These are phyloP conservation scores for Aplosporella prunicola DNA, from an alignment of 2,329 filamentous ascomycete species.

Conservation along the genomic window DNA sequence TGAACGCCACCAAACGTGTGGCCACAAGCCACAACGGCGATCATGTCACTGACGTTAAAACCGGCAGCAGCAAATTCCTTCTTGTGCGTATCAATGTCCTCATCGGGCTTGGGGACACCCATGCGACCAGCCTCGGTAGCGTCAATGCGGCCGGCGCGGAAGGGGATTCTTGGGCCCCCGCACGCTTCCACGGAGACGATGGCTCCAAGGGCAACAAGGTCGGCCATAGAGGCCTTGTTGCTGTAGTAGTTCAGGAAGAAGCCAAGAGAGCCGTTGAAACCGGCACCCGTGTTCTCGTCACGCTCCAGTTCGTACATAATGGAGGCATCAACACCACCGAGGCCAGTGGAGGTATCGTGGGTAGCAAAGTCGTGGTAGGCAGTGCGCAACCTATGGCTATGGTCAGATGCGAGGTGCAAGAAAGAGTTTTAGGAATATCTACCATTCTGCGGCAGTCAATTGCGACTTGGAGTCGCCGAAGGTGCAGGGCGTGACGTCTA, in stretches of 20 bases:
- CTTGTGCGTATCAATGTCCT: slow-evolving; percentile 6
- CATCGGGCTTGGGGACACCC: slow-evolving; percentile 7
- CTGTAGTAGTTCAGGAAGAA: slow-evolving; percentile 3
- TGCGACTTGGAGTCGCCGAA: no score
- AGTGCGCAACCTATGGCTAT: slow-evolving; percentile 6
- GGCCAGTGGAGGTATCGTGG: slow-evolving; percentile 1
- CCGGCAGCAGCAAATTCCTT: slow-evolving; percentile 6
- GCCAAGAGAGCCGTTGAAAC: slow-evolving; percentile 6
- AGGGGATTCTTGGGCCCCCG: background rate
- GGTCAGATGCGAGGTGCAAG: background rate
- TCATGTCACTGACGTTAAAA: slow-evolving; percentile 10
- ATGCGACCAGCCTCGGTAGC: slow-evolving; percentile 3
- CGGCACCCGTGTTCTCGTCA: slow-evolving; percentile 6
- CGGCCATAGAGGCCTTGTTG: slow-evolving; percentile 1
- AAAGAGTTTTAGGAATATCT: background rate
- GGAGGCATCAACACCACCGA: slow-evolving; percentile 7
- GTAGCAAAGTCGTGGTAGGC: slow-evolving; percentile 9
- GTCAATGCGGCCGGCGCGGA: slow-evolving; percentile 2
- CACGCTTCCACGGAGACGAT: slow-evolving; percentile 1
- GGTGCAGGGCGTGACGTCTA: no score
- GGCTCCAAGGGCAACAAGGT: slow-evolving; percentile 3
- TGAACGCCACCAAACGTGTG: slow-evolving; percentile 7
- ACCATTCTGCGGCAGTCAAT: no score
- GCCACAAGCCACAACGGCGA: slow-evolving; percentile 8
- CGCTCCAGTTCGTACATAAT: slow-evolving; percentile 8